phyloP scores from a whole-genome alignment of 257 asterid genomes.

The Solanum pennellii region DNA sequence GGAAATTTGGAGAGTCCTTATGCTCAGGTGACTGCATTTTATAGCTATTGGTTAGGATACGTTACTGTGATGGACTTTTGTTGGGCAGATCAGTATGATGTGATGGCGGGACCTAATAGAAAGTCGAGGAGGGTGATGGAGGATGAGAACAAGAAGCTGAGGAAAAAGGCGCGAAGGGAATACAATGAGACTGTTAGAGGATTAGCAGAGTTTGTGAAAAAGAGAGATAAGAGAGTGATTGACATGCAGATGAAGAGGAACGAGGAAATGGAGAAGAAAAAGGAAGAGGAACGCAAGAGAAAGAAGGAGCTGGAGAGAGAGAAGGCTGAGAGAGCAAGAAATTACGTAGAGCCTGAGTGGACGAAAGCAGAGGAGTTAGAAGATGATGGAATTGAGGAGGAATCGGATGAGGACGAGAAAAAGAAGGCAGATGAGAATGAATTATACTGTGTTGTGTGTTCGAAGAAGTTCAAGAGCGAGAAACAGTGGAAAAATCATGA shows the following conservation, averaged over 20 bases:
- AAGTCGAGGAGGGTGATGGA: slow-evolving; percentile 83
- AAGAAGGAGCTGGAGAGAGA: slow-evolving; percentile 76
- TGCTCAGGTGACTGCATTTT: slow-evolving; percentile 88
- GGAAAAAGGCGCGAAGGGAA: slow-evolving; percentile 81
- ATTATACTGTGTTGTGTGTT: slow-evolving; percentile 77
- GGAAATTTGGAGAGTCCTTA: slow-evolving; percentile 80
- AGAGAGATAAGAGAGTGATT: slow-evolving; percentile 89
- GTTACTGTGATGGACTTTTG: slow-evolving; percentile 67
- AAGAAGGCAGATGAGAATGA: slow-evolving; percentile 26
- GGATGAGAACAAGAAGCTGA: slow-evolving; percentile 85
- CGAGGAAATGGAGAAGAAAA: slow-evolving; percentile 79
- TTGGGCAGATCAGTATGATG: slow-evolving; percentile 87
- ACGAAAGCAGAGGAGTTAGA: slow-evolving; percentile 57
- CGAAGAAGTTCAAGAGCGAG: slow-evolving; percentile 92
- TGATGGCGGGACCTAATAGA: slow-evolving; percentile 73
- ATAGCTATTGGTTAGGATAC: slow-evolving; percentile 79
- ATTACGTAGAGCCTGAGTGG: slow-evolving; percentile 85
- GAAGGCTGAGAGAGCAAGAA: slow-evolving; percentile 66
- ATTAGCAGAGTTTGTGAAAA: slow-evolving; percentile 80
- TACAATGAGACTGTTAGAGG: slow-evolving; percentile 89
- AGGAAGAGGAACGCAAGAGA: slow-evolving; percentile 58
- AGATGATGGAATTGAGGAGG: slow-evolving; percentile 47
- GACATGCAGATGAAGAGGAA: slow-evolving; percentile 84
- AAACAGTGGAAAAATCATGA: slow-evolving; percentile 98
- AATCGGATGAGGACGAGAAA: slow-evolving; percentile 31